phyloP scores from a whole-genome alignment of 805 yeast genomes.

The Candida corydali region DNA sequence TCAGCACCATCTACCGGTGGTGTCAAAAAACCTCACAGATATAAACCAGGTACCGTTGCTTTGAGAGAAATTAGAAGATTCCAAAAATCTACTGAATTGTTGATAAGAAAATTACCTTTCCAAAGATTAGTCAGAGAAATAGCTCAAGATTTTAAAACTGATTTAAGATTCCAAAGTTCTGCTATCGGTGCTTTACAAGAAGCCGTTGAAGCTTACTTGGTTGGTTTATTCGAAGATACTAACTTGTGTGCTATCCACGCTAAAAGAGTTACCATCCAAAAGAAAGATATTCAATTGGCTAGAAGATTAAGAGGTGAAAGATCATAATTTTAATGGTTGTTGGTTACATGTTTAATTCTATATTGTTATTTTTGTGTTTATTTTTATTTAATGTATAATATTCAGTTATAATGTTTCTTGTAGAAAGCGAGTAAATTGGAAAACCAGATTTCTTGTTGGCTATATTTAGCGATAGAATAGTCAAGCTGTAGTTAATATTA shows the following conservation, averaged over 20 bases:
- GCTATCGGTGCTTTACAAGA: slow-evolving; percentile 50
- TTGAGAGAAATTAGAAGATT: slow-evolving; percentile 50
- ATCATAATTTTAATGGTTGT: slow-evolving; percentile 22
- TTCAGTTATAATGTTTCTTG: background rate
- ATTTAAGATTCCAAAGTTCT: slow-evolving; percentile 46
- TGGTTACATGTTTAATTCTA: slow-evolving; percentile 9
- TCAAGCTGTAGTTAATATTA: no score
- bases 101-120: slow-evolving; percentile 48
- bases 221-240: slow-evolving; percentile 46
- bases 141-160: slow-evolving; percentile 47
- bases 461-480: no score
- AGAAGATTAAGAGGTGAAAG: slow-evolving; percentile 51
- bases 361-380: slow-evolving; percentile 6
- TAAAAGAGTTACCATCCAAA: slow-evolving; percentile 48
- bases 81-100: slow-evolving; percentile 46
- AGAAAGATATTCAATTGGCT: slow-evolving; percentile 49
- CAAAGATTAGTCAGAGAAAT: slow-evolving; percentile 49
- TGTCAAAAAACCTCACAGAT: slow-evolving; percentile 50
- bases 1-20: slow-evolving; percentile 49
- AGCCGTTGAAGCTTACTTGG: slow-evolving; percentile 48
- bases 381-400: slow-evolving; percentile 7
- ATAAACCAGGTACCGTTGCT: slow-evolving; percentile 51
- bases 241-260: slow-evolving; percentile 51
- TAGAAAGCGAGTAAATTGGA: no score
- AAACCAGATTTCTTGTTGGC: no score